Percentiles rank a stretch among this genome's conserved stretches.
Evolutionary conservation across 2,329 filamentous ascomycete genomes (phyloP).

Genomic region (Ophiobolus disseminans): DNA sequence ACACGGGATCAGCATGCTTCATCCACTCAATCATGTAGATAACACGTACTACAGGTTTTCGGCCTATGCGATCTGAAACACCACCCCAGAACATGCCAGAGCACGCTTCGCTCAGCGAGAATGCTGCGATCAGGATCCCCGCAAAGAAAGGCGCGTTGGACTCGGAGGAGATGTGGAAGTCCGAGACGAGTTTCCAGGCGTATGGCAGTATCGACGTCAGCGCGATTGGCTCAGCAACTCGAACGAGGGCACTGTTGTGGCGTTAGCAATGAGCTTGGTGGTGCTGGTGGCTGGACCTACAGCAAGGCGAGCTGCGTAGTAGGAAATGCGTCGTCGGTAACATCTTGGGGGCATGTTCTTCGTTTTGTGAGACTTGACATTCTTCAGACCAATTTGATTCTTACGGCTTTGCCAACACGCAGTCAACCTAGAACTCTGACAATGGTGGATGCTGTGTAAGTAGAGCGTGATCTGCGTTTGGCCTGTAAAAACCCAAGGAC

Average conservation of each 20-base stretch:
- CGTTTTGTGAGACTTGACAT: conserved; percentile 67
- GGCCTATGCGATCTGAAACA: conserved; percentile 49
- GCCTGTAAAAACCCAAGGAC: conserved; percentile 9
- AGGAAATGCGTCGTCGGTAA: conserved; percentile 76
- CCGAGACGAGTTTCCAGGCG: conserved; percentile 50
- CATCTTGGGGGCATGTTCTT: conserved; percentile 65
- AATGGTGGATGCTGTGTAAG: conserved; percentile 12
- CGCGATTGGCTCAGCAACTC: conserved; percentile 90
- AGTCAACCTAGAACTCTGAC: conserved; percentile 17
- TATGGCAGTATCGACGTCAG: conserved; percentile 95
- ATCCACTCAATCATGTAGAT: no score
- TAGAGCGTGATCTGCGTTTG: conserved; percentile 23
- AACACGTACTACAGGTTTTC: conserved; percentile 45
- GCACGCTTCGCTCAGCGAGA: conserved; percentile 82
- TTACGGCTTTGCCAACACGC: conserved; percentile 55
- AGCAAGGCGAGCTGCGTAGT: conserved; percentile 82
- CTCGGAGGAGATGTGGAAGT: conserved; percentile 46
- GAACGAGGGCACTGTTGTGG: conserved; percentile 74
- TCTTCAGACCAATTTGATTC: conserved; percentile 57
- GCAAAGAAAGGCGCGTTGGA: conserved; percentile 79
- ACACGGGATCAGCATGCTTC: neutral
- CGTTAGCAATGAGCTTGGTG: conserved; percentile 11
- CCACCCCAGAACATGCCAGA: conserved; percentile 72
- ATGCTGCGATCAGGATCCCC: conserved; percentile 86
- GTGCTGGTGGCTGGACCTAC: conserved; percentile 60